Evolutionary conservation across 495 filamentous ascomycete genomes (phyloP).

Genomic region (Lineolata rhizophorae): DNA sequence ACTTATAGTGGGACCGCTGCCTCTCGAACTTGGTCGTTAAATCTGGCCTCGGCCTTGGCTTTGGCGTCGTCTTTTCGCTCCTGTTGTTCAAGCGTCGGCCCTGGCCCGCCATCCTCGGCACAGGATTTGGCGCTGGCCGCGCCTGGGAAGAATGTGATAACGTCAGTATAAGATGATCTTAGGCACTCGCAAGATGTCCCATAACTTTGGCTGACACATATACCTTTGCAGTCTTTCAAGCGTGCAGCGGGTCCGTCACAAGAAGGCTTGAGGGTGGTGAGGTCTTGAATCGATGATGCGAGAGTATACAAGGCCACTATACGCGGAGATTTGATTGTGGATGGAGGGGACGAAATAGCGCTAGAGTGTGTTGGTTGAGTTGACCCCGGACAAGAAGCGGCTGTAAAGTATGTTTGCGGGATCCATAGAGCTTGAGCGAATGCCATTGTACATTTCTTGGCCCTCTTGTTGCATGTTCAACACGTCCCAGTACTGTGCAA

Average conservation of each 20-base stretch:
- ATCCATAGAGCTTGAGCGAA: too few relatives aligned
- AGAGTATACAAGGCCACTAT: too few relatives aligned
- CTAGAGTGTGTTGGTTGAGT: too few relatives aligned
- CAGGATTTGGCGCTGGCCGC: slow-evolving; percentile 85
- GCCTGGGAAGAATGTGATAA: slow-evolving; percentile 83
- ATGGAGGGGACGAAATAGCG: too few relatives aligned
- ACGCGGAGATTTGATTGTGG: too few relatives aligned
- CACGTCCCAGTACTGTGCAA: too few relatives aligned
- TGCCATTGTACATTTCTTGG: too few relatives aligned
- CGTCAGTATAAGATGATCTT: slow-evolving; percentile 9
- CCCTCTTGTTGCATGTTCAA: too few relatives aligned
- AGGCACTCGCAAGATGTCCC: neutral
- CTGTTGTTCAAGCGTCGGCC: slow-evolving; percentile 92
- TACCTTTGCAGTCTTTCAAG: slow-evolving; percentile 13
- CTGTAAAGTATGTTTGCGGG: too few relatives aligned
- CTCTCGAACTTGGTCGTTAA: slow-evolving; percentile 92
- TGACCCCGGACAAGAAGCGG: too few relatives aligned
- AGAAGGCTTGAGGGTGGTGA: slow-evolving; percentile 12
- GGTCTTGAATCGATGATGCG: slow-evolving; percentile 10
- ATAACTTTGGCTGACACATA: slow-evolving; percentile 2
- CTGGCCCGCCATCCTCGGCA: slow-evolving; percentile 81
- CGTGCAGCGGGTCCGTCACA: slow-evolving; percentile 11
- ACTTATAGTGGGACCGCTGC: slow-evolving; percentile 78
- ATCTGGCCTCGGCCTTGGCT: slow-evolving; percentile 77
- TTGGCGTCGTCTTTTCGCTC: slow-evolving; percentile 95